Evolutionary conservation across 2,329 filamentous ascomycete species (phyloP).

Genomic region (Aspergillus neotritici): DNA sequence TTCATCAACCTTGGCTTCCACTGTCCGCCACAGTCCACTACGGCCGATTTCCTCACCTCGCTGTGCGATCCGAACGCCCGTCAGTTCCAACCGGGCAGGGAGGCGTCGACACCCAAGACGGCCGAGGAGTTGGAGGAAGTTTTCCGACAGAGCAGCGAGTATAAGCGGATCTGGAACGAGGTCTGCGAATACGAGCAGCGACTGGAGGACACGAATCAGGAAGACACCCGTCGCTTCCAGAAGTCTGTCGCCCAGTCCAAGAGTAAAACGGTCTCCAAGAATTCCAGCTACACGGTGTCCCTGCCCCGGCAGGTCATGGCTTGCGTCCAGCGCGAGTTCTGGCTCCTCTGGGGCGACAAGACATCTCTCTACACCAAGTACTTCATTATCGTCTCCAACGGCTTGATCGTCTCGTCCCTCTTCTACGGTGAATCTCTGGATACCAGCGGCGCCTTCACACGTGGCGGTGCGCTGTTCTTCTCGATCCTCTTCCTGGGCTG

Average conservation of each 20-base stretch:
- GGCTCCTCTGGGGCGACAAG: conserved; percentile 70
- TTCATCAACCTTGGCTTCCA: conserved; percentile 62
- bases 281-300: conserved; percentile 70
- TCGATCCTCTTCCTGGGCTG: conserved; percentile 61
- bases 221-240: conserved; percentile 61
- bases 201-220: conserved; percentile 52
- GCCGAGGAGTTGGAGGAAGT: conserved; percentile 62
- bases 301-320: conserved; percentile 62
- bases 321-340: conserved; percentile 65
- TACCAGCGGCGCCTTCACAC: conserved; percentile 57
- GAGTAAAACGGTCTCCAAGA: conserved; percentile 61
- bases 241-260: conserved; percentile 58
- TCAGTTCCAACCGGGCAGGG: conserved; percentile 59
- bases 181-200: conserved; percentile 56
- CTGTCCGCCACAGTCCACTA: conserved; percentile 57
- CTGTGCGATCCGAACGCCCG: conserved; percentile 69
- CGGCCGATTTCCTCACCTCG: conserved; percentile 71
- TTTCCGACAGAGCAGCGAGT: conserved; percentile 60
- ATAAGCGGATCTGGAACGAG: conserved; percentile 56
- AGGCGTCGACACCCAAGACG: conserved; percentile 63
- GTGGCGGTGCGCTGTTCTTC: conserved; percentile 62
- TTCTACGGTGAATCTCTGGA: conserved; percentile 63
- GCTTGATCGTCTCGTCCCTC: conserved; percentile 69
- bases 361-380: conserved; percentile 71
- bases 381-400: conserved; percentile 70